Conservation (phyloP, 768 basidiomycete species). For the Macrocybe gigantea region DNA sequence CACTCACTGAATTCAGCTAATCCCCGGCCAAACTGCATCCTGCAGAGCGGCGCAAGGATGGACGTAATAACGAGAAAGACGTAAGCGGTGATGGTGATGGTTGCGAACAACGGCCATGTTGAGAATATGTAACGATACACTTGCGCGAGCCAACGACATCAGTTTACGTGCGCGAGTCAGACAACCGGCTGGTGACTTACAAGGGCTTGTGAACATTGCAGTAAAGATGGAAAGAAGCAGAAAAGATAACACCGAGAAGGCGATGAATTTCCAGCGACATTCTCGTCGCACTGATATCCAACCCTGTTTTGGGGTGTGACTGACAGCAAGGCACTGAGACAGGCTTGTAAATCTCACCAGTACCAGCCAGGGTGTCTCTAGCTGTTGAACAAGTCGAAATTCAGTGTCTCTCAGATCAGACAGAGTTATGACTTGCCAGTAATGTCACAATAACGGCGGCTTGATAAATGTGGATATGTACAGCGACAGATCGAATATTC, state of each 20-base stretch:
- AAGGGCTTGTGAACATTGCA: slow-evolving; percentile 35
- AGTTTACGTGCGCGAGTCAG: not conserved
- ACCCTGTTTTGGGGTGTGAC: slow-evolving; percentile 28
- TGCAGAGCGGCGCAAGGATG: slow-evolving; percentile 41
- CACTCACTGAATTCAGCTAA: slow-evolving; percentile 45
- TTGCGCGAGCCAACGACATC: slow-evolving; percentile 10
- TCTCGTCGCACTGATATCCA: slow-evolving; percentile 44
- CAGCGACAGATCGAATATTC: slow-evolving; percentile 25
- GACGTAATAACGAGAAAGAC: slow-evolving; percentile 33
- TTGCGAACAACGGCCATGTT: slow-evolving; percentile 44
- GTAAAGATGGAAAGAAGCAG: slow-evolving; percentile 32
- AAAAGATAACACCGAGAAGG: slow-evolving; percentile 32
- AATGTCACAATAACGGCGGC: slow-evolving; percentile 33
- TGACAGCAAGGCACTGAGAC: not conserved
- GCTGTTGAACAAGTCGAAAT: slow-evolving; percentile 16
- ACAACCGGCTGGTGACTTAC: slow-evolving; percentile 20
- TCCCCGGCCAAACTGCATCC: slow-evolving; percentile 49
- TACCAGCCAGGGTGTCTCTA: slow-evolving; percentile 40
- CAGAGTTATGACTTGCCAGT: slow-evolving; percentile 25
- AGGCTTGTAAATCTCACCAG: slow-evolving; percentile 24
- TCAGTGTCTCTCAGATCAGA: not conserved
- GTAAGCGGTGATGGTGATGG: slow-evolving; percentile 37
- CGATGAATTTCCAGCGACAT: slow-evolving; percentile 27
- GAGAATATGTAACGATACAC: slow-evolving; percentile 38
- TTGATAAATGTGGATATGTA: slow-evolving; percentile 30